Evolutionary conservation across 1,284 basidiomycete genomes (phyloP).

Genomic region (Stygiomarasmius scandens): DNA sequence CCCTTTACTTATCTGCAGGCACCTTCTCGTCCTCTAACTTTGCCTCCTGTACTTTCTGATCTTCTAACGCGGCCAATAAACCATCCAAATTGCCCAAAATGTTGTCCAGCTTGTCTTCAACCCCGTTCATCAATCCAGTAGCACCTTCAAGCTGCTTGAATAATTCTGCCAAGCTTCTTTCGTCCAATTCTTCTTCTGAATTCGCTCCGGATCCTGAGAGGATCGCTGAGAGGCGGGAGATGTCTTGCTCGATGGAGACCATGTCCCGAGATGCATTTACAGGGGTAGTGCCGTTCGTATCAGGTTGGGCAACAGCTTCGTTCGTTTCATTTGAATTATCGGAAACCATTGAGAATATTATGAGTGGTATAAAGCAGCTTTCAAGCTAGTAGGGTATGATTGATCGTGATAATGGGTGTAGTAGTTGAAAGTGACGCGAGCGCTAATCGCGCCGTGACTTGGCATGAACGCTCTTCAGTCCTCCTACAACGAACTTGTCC

Average conservation of each 20-base stretch:
- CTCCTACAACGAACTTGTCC: conserved; percentile 48
- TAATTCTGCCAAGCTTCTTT: conserved; percentile 48
- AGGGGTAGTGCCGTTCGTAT: background rate
- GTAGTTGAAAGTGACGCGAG: no score
- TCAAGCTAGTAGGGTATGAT: no score
- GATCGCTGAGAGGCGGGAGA: conserved; percentile 1
- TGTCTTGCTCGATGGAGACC: conserved; percentile 8
- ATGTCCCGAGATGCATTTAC: background rate
- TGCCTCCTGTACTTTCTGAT: background rate
- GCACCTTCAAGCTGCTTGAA: conserved; percentile 54
- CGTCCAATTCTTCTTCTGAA: conserved; percentile 30
- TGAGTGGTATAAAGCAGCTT: no score
- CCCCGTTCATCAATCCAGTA: conserved; percentile 53
- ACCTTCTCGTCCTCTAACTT: background rate
- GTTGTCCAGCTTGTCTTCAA: conserved; percentile 60
- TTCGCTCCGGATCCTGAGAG: conserved; percentile 4
- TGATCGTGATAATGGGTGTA: no score
- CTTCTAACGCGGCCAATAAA: conserved; percentile 50
- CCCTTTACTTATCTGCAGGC: no score
- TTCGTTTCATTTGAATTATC: background rate
- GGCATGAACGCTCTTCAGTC: conserved; percentile 44
- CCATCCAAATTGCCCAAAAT: conserved; percentile 58
- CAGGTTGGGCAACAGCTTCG: background rate
- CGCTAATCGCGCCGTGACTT: background rate
- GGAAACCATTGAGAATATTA: background rate